These are phyloP conservation scores for Pyrrhoderma noxium DNA, from an alignment of 1,284 basidiomycete genomes.

Conservation along the genomic window DNA sequence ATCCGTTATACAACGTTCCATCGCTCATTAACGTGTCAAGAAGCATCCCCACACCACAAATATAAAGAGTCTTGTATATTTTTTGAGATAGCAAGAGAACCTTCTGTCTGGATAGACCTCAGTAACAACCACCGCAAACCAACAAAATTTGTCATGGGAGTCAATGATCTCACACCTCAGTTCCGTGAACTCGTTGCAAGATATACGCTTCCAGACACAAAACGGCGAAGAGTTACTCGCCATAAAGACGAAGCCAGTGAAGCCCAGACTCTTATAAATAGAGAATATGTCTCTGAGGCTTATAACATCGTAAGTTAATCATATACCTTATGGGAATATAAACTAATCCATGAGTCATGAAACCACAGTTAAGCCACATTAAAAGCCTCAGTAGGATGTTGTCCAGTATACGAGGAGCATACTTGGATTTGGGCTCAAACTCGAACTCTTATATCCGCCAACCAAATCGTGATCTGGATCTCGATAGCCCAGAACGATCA, in stretches of 20 bases:
- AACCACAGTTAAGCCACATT: conserved; percentile 59
- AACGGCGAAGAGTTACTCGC: conserved; percentile 39
- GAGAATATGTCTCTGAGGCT: conserved; percentile 65
- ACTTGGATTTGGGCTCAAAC: conserved; percentile 68
- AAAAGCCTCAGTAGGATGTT: conserved; percentile 65
- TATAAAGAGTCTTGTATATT: no score
- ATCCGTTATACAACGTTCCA: no score
- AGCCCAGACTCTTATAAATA: conserved; percentile 40
- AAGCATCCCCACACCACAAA: no score
- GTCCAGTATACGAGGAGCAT: conserved; percentile 62
- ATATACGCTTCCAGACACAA: conserved; percentile 38
- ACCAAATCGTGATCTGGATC: conserved; percentile 41
- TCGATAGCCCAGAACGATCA: conserved; percentile 42
- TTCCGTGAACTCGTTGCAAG: conserved; percentile 48
- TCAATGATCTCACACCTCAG: conserved; percentile 50
- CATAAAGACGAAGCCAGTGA: conserved; percentile 29
- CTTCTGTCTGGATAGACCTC: no score
- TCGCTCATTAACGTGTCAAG: no score
- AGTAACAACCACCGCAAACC: no score
- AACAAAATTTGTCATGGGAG: conserved; percentile 25
- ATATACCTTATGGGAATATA: no score
- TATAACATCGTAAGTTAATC: conserved; percentile 56
- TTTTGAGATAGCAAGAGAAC: no score
- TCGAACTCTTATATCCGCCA: conserved; percentile 42
- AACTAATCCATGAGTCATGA: no score